Evolutionary conservation across 1,284 basidiomycete genomes (phyloP), one percentile per base, ranked within the genome.

Genomic region (Somion occarium): DNA sequence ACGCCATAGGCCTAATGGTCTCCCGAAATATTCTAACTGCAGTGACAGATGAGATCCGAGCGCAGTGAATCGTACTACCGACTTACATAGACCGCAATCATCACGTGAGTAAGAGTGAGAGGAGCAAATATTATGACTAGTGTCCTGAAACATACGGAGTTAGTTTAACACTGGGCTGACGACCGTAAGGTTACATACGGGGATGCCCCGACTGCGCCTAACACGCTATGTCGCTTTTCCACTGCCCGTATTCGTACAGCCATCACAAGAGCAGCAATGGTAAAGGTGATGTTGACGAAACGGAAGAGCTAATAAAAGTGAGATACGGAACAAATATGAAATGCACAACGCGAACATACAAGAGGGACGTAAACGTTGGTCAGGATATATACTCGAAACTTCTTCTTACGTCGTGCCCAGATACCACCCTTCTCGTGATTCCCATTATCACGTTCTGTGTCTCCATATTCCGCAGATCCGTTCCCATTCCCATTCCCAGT

Each of bases 21-120:
- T 82, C 41, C 93, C 89, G 64, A 93, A 93, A 69, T 96, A 96
- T 70, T 96, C 93, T 49, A 91, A 74, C 89, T 92, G 62, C 38
- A 51, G 38, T 59, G n/a, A 52, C 43, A 54, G 48, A 25, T 38
- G 42, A 37, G 22, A 43, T 22, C 25, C 20, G 24, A 19, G 11
- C 18, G 7, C 27, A 30, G 11, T 7, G 5, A 11, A 18, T 41
- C 23, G 50, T 26, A 23, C 23, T 15, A 25, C 48, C 22, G 46
- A 44, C 7, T 72, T 65, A 90, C 89, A 66, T 91, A 91, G 57
- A 93, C 83, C 37, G 89, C 87, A 43, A 79, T 71, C 74, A 93
- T 83, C 56, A 95, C 91, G 72, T 96, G 93, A 1, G 91, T 74
- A 30, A 96, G 73, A 3, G 90, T 93, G 50, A 91, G 69, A 5